These are phyloP conservation scores for Penicillium roqueforti DNA, from an alignment of 495 filamentous ascomycete species.

Conservation along the genomic window DNA sequence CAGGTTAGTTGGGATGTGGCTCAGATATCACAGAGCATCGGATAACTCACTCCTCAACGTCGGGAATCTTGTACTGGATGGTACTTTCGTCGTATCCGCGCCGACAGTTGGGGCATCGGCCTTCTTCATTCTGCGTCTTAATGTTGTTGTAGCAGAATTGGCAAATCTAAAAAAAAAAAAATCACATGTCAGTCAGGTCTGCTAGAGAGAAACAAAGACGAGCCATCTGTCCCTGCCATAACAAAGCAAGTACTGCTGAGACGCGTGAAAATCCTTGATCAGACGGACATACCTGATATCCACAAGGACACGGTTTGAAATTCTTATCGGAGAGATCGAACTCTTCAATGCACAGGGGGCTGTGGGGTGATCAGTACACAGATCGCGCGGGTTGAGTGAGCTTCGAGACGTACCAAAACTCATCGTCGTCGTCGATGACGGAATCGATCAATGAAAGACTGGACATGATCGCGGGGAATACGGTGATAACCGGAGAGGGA, in stretches of 20 bases:
- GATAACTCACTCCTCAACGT: slow-evolving; percentile 75
- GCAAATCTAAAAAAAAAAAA: slow-evolving; percentile 65
- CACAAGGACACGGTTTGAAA: slow-evolving; percentile 96
- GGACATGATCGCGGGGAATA: slow-evolving; percentile 47
- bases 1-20: slow-evolving; percentile 4
- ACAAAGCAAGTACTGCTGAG: neutral
- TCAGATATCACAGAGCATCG: neutral
- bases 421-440: slow-evolving; percentile 96
- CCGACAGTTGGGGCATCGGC: slow-evolving; percentile 92
- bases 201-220: neutral
- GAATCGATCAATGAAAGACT: slow-evolving; percentile 75
- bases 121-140: slow-evolving; percentile 85
- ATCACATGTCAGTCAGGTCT: slow-evolving; percentile 1
- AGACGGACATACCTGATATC: slow-evolving; percentile 76
- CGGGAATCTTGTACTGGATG: slow-evolving; percentile 91
- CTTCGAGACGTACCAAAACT: slow-evolving; percentile 66
- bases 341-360: slow-evolving; percentile 98
- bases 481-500: slow-evolving; percentile 26
- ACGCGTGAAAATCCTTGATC: neutral
- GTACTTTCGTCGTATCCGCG: slow-evolving; percentile 92
- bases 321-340: slow-evolving; percentile 96
- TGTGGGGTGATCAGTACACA: slow-evolving; percentile 31
- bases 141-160: slow-evolving; percentile 99
- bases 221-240: neutral
- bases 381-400: neutral